phyloP scores from a whole-genome alignment of 108 stramenopile species.

The Cyclostephanos tholiformis region DNA sequence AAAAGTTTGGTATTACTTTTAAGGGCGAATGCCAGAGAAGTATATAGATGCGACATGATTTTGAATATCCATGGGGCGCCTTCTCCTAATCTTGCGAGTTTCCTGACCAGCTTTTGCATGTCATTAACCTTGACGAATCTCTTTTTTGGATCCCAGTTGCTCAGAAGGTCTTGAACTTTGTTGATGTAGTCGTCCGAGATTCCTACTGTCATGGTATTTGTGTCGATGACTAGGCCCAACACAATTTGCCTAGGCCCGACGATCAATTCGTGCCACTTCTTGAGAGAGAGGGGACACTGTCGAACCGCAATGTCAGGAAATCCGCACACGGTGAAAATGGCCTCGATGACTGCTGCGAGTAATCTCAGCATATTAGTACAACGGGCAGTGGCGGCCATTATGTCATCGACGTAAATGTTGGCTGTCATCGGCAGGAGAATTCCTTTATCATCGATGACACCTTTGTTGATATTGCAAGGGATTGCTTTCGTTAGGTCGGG shows the following conservation, averaged over 20 bases:
- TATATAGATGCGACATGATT: conserved; percentile 18
- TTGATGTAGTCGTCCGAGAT: too few relatives aligned
- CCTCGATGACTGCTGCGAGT: too few relatives aligned
- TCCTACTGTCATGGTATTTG: too few relatives aligned
- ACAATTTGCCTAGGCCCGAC: too few relatives aligned
- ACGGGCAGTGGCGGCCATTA: neutral
- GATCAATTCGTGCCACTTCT: too few relatives aligned
- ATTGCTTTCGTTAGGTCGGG: neutral
- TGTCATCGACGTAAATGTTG: neutral
- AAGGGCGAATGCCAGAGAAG: conserved; percentile 14
- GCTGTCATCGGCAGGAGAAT: neutral
- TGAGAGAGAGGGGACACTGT: too few relatives aligned
- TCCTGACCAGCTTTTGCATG: conserved; percentile 1
- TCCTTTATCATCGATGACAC: neutral
- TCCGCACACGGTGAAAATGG: too few relatives aligned
- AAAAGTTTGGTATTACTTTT: neutral
- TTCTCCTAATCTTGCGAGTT: conserved; percentile 1
- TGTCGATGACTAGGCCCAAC: too few relatives aligned
- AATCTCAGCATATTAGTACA: too few relatives aligned
- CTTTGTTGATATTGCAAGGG: neutral
- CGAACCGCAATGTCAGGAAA: too few relatives aligned
- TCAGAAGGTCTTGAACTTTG: too few relatives aligned
- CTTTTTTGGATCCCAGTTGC: too few relatives aligned
- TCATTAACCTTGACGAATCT: neutral
- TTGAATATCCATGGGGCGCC: conserved; percentile 13